Evolutionary conservation across 2,329 filamentous ascomycete species (phyloP).

Genomic region (Ophiostoma australiae): DNA sequence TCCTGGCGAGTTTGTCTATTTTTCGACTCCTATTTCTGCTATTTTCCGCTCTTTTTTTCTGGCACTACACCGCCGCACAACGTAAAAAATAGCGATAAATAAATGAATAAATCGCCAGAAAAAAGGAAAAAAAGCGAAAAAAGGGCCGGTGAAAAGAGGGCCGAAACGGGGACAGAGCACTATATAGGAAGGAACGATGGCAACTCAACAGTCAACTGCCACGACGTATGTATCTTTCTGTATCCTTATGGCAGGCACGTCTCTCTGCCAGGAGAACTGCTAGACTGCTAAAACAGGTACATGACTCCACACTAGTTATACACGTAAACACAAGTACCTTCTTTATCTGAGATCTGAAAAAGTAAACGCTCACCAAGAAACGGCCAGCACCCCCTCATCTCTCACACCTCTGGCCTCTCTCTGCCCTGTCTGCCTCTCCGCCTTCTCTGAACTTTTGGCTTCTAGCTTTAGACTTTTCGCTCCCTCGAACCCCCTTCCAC

Average conservation of each 20-base stretch:
- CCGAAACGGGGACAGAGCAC: slow-evolving; percentile 18
- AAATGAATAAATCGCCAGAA: not conserved
- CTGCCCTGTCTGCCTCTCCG: not conserved
- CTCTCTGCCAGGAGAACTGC: not conserved
- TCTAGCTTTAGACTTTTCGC: slow-evolving; percentile 8
- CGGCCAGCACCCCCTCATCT: slow-evolving; percentile 9
- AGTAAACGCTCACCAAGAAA: slow-evolving; percentile 10
- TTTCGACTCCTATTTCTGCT: not conserved
- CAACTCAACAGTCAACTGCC: not conserved
- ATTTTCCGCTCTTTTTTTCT: not conserved
- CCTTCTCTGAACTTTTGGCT: not conserved
- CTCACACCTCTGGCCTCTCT: slow-evolving; percentile 10
- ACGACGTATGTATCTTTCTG: not conserved
- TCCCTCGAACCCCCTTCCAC: not conserved
- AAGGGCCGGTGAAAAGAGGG: slow-evolving; percentile 24
- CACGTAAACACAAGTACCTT: slow-evolving; percentile 4
- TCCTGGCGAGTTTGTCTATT: not conserved
- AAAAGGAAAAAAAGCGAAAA: not conserved
- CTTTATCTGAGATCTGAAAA: not conserved
- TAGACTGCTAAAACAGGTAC: not conserved
- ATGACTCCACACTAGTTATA: not conserved
- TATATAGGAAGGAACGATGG: not conserved
- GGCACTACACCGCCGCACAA: slow-evolving; percentile 13
- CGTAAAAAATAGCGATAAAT: slow-evolving; percentile 15
- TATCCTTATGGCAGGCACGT: not conserved